Evolutionary conservation across 2,329 filamentous ascomycete genomes (phyloP), one percentile per base, ranked within the genome.

Genomic region (Aspergillus candidus): DNA sequence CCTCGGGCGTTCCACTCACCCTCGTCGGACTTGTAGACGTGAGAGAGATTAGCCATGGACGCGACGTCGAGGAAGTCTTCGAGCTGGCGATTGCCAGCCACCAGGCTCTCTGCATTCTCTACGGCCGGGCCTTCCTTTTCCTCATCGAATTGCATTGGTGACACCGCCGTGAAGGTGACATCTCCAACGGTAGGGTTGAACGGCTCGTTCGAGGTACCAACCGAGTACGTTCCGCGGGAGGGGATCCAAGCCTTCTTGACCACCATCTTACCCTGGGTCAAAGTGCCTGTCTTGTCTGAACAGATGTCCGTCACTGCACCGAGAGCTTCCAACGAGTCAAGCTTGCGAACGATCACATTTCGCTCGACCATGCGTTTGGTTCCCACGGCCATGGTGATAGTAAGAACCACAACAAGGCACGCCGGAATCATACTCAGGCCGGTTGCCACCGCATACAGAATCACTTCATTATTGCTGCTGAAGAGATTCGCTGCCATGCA

Each of bases 401-500:
- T 83, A 11, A 83, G 65, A 8, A 82, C 78, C 1, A 79, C 78
- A 27, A 82, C 76, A 29, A 83, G 68, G 10, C 74, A 75, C 3
- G 75, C 77, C 0, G 78, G 77, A 54, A 81, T 78, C 73, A 79
- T 79, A 37, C 71, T 75, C 4, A 80, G 59, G 29, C 71, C 73
- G 1, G 72, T 74, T 3, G 73, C 75, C n/a, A 80, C 76, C 11
- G 76, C 77, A 48, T 80, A 80, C 47, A 80, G 80, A 53, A 82
- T 77, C 47, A 82, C 78, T 49, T 81, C 76, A 27, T 72, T 68
- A 22, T 68, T 61, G 18, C 60, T 58, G 22, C 66, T 61, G 53
- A 77, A 80, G 2, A 70, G 53, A 63, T 82, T 84, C 47, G 80
- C 78, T 18, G 72, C 80, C 38, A 85, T 72, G 15, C 83, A 80